Evolutionary conservation across 352 stramenopile genomes (phyloP).

Genomic region (Phytophthora pistaciae): DNA sequence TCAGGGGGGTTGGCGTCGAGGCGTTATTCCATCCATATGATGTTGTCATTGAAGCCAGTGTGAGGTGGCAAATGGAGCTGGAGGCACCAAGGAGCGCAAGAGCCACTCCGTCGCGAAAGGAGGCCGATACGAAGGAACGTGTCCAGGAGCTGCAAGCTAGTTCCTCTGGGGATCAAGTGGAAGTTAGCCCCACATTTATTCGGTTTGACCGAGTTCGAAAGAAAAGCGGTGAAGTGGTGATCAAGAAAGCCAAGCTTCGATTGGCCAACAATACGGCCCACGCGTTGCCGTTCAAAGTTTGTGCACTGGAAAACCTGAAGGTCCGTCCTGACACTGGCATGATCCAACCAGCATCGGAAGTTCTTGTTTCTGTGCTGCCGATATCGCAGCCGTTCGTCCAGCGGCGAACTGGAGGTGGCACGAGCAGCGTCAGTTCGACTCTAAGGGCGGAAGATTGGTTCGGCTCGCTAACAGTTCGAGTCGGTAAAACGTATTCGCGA

Average conservation of each 20-base stretch:
- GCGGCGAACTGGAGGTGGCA: slow-evolving; percentile 18
- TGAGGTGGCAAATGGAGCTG: slow-evolving; percentile 51
- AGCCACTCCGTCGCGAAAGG: not conserved
- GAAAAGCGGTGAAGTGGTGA: slow-evolving; percentile 31
- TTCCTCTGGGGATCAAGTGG: slow-evolving; percentile 51
- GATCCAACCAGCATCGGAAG: slow-evolving; percentile 54
- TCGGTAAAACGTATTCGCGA: slow-evolving; percentile 56
- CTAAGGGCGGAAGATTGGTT: slow-evolving; percentile 57
- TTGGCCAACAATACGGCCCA: slow-evolving; percentile 70
- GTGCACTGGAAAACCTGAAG: slow-evolving; percentile 63
- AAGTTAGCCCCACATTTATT: slow-evolving; percentile 70
- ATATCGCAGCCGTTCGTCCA: slow-evolving; percentile 62
- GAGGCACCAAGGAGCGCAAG: slow-evolving; percentile 20
- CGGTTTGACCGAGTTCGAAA: slow-evolving; percentile 50
- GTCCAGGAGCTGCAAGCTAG: slow-evolving; percentile 64
- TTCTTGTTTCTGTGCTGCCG: slow-evolving; percentile 55
- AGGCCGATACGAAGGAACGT: slow-evolving; percentile 14
- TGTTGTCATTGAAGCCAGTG: slow-evolving; percentile 86
- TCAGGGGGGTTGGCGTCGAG: slow-evolving; percentile 74
- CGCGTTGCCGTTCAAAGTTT: slow-evolving; percentile 60
- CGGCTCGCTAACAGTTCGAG: slow-evolving; percentile 65
- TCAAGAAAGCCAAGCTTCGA: slow-evolving; percentile 46
- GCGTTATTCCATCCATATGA: slow-evolving; percentile 79
- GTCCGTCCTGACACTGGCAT: slow-evolving; percentile 51
- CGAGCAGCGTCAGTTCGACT: slow-evolving; percentile 14